Conservation (phyloP, 2,329 filamentous ascomycete genomes). For the Aspergillus floridensis region DNA sequence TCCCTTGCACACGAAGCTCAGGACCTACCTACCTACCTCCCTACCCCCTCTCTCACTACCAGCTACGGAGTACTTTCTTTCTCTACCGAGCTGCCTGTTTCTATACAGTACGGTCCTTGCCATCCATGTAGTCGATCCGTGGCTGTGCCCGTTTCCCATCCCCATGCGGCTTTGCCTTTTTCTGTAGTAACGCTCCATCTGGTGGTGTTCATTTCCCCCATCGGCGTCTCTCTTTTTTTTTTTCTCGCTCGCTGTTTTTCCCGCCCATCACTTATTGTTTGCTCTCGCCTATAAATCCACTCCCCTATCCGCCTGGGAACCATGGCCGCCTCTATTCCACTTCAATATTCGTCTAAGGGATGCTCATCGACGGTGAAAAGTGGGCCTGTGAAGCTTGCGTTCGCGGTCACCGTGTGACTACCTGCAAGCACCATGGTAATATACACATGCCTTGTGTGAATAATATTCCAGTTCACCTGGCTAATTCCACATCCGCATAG, state of each 20-base stretch:
- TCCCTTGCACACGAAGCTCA: not conserved
- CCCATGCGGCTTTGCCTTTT: not conserved
- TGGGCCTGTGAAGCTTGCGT: slow-evolving; percentile 96
- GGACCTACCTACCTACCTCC: not conserved
- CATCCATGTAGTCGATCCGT: slow-evolving; percentile 18
- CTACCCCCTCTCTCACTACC: not conserved
- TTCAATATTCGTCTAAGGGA: slow-evolving; percentile 36
- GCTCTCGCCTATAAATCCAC: slow-evolving; percentile 20
- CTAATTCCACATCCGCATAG: slow-evolving; percentile 46
- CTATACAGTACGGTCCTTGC: slow-evolving; percentile 1
- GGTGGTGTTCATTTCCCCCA: not conserved
- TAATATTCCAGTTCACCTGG: not conserved
- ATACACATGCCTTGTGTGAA: not conserved
- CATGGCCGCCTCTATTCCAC: slow-evolving; percentile 6
- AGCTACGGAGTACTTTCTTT: not conserved
- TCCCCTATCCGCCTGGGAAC: slow-evolving; percentile 8
- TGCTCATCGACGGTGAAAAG: slow-evolving; percentile 92
- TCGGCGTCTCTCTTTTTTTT: slow-evolving; percentile 6
- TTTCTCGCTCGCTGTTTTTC: slow-evolving; percentile 12
- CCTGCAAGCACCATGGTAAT: slow-evolving; percentile 86
- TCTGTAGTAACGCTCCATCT: not conserved
- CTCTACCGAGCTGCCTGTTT: not conserved
- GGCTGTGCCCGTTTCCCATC: slow-evolving; percentile 9
- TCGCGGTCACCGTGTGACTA: slow-evolving; percentile 93
- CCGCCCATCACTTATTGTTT: slow-evolving; percentile 8